Evolutionary conservation across 1,284 basidiomycete species (phyloP).

Genomic region (Retiboletus flavoniger): DNA sequence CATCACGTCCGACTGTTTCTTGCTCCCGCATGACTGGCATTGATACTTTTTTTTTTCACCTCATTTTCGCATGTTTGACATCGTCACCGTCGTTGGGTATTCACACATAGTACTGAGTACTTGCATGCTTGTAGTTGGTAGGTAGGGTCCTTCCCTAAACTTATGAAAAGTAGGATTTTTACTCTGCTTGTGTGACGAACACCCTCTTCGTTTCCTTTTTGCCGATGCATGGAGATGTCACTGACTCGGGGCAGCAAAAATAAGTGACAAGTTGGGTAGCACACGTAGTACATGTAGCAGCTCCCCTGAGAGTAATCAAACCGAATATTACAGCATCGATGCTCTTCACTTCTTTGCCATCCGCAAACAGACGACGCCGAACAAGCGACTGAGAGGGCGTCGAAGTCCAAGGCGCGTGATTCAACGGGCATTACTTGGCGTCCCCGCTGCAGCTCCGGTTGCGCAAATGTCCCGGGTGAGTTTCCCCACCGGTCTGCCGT

Average conservation of each 20-base stretch:
- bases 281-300: no score
- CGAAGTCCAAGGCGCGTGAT: neutral
- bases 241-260: no score
- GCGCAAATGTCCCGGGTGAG: no score
- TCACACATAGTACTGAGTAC: slow-evolving; percentile 19
- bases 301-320: no score
- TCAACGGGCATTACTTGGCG: neutral
- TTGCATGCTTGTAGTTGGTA: slow-evolving; percentile 13
- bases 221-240: neutral
- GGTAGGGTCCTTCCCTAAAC: slow-evolving; percentile 7
- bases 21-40: slow-evolving; percentile 11
- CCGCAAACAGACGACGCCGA: no score
- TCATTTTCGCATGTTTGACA: neutral
- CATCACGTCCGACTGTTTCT: neutral
- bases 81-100: neutral
- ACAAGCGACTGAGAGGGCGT: no score
- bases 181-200: neutral
- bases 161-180: slow-evolving; percentile 9
- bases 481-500: no score
- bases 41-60: neutral
- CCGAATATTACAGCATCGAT: no score
- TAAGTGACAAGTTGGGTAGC: no score
- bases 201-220: neutral
- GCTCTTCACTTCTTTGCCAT: no score
- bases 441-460: no score